phyloP scores from a whole-genome alignment of 805 yeast genomes.

The Yarrowia porcina region DNA sequence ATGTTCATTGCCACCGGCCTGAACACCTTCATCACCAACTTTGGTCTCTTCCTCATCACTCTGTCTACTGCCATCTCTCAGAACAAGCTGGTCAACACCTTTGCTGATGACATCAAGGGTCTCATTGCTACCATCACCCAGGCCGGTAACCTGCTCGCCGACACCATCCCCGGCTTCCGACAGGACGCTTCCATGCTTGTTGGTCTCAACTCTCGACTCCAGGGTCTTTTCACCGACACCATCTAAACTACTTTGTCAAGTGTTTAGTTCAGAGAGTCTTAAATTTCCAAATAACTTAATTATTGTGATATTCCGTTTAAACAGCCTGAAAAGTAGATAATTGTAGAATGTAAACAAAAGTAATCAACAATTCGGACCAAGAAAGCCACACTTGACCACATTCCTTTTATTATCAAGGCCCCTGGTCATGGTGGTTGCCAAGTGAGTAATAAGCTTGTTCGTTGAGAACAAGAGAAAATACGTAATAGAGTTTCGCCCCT shows the following conservation, averaged over 20 bases:
- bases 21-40: conserved; percentile 20
- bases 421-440: neutral
- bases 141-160: neutral
- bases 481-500: neutral
- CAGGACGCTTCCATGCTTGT: neutral
- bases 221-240: conserved; percentile 5
- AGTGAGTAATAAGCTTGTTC: neutral
- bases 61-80: conserved; percentile 6
- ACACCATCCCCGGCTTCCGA: conserved; percentile 21
- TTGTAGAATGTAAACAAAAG: neutral
- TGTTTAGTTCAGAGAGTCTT: neutral
- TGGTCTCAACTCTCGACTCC: conserved; percentile 18
- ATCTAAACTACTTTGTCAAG: neutral
- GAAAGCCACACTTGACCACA: neutral
- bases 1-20: conserved; percentile 13
- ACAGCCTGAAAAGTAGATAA: neutral
- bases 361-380: neutral
- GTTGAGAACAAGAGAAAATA: neutral
- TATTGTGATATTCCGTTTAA: neutral
- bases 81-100: conserved; percentile 21
- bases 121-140: neutral
- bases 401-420: neutral
- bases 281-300: neutral
- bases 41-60: conserved; percentile 15
- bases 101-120: conserved; percentile 3